Evolutionary conservation across 2,329 filamentous ascomycete genomes (phyloP).

Genomic region (Talaromyces sp.): DNA sequence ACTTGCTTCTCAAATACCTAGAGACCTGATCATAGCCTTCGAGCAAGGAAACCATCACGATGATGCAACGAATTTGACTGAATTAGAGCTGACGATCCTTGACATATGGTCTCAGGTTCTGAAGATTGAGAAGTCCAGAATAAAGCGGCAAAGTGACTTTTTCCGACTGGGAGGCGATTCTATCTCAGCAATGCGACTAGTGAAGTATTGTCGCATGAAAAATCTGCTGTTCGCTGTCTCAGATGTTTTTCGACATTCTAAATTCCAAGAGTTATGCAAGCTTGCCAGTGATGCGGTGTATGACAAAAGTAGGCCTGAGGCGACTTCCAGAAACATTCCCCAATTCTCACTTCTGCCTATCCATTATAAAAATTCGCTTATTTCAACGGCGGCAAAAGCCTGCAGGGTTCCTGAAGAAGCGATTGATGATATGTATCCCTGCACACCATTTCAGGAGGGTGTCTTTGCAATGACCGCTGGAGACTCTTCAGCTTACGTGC

Average conservation of each 20-base stretch:
- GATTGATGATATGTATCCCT: slow-evolving; percentile 37
- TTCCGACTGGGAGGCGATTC: slow-evolving; percentile 20
- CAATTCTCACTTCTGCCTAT: neutral
- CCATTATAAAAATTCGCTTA: neutral
- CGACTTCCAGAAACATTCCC: neutral
- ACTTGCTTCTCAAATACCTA: neutral
- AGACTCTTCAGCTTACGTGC: neutral
- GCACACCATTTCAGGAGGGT: slow-evolving; percentile 40
- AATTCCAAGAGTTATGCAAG: neutral
- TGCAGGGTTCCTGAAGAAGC: neutral
- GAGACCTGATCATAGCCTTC: neutral
- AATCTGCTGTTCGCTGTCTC: slow-evolving; percentile 23
- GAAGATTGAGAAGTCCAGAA: slow-evolving; percentile 15
- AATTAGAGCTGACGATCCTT: neutral
- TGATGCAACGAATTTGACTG: neutral
- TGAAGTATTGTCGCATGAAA: neutral
- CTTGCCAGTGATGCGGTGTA: neutral
- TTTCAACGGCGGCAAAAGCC: neutral
- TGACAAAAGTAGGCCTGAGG: neutral
- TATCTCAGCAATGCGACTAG: slow-evolving; percentile 16
- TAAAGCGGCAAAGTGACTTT: slow-evolving; percentile 21
- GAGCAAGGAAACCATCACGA: neutral
- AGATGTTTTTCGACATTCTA: slow-evolving; percentile 22
- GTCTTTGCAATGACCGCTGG: slow-evolving; percentile 31
- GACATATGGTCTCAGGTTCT: neutral